Base-by-base conservation (phyloP, 345 rosid species). In the Theobroma cacao region DNA sequence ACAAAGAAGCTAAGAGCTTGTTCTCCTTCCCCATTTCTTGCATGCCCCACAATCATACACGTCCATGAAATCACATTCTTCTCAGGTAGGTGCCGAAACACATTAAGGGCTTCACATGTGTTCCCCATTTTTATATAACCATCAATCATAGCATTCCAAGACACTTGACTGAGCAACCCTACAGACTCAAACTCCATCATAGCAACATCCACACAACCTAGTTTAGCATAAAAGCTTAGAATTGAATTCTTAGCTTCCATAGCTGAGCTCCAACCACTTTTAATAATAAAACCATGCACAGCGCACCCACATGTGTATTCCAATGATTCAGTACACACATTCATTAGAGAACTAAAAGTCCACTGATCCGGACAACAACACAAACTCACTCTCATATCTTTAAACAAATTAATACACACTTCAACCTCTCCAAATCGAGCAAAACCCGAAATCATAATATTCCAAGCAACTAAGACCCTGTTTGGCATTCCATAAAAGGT, bases 1-100 rank as follows among this genome's bases (percentile, higher is more conserved):
- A 86, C 75, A 56, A 90, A 93, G 79, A 85, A 83, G 8, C 45
- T 77, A 70, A 92, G 77, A 68, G 97, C 92, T 87, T 83, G 78
- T 75, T 87, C 91, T 75, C 85, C 95, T 76, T 82, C 75, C 22
- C 94, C 94, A 56, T 89, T 90, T 79, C 81, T 86, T 22, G 84
- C 86, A 77, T 79, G 87, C 45, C 98, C 98, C 13, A 91, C 76
- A 79, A 92, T 87, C 92, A 93, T 90, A 18, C 85, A 83, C 24
- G 98, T 93, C 97, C 97, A 93, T 0, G 93, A 90, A 67, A 88
- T 88, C 47, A 88, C 82, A 58, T 90, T 89, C 83, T 83, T 92
- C 81, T 82, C 90, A 7, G 91, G 91, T 31, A 87, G 74, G 6
- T 2, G 60, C 50, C 77, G 78, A 82, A 94, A 94, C 4, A 76